Percentiles rank a stretch among this genome's conserved stretches.
Evolutionary conservation across 1,284 basidiomycete species (phyloP).

Genomic region (Vanrija pseudolonga): DNA sequence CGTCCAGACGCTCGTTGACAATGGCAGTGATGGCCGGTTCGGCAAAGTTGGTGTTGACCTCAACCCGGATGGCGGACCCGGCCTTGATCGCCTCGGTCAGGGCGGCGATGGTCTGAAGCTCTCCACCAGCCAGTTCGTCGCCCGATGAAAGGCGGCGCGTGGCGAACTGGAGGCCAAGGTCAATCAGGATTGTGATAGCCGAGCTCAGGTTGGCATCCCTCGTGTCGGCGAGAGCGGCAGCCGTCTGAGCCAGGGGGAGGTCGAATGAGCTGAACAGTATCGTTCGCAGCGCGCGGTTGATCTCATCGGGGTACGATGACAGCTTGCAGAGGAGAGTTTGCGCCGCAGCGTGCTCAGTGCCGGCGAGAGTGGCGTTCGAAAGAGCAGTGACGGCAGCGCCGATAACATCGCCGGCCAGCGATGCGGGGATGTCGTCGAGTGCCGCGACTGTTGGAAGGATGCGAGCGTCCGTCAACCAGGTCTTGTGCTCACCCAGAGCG

Average conservation of each 20-base stretch:
- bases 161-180: conserved; percentile 23
- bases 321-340: background rate
- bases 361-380: background rate
- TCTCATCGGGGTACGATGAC: background rate
- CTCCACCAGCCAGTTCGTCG: conserved; percentile 12
- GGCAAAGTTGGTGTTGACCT: conserved; percentile 60
- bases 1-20: conserved; percentile 60
- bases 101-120: conserved; percentile 1
- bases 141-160: conserved; percentile 21
- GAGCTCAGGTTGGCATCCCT: conserved; percentile 1
- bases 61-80: conserved; percentile 9
- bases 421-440: background rate
- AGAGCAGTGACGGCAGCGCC: conserved; percentile 8
- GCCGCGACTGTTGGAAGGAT: conserved; percentile 17
- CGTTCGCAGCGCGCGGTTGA: background rate
- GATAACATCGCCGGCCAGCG: background rate
- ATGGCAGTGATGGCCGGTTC: conserved; percentile 70
- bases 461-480: conserved; percentile 13
- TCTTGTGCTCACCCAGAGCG: conserved; percentile 5
- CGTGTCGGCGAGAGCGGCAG: background rate
- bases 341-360: conserved; percentile 8
- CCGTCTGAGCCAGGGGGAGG: conserved; percentile 6
- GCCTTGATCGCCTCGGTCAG: conserved; percentile 6
- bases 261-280: background rate
- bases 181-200: conserved; percentile 14